Evolutionary conservation across 768 basidiomycete species (phyloP), one percentile per base, ranked within the genome.

Genomic region (Mycena polygramma): DNA sequence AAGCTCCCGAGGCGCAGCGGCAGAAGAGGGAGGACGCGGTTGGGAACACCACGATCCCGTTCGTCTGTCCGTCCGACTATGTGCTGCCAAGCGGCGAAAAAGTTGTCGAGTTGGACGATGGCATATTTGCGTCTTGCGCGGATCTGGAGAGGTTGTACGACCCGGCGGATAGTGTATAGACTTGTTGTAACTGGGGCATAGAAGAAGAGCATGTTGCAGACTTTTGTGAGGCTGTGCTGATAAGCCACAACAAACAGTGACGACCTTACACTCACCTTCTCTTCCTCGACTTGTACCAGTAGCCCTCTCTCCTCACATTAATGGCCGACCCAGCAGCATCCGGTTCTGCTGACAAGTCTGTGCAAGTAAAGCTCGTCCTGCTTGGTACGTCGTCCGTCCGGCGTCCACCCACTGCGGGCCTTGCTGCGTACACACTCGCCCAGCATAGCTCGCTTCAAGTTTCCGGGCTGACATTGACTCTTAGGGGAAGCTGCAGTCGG

Each of bases 401-500:
- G 30, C 30, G 9, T 78, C n/a, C n/a, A 90, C 2, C 36, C 63
- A 77, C 35, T 71, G 26, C 53, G 39, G 45, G 26, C 52, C 45
- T 61, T 43, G 46, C 66, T 69, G 70, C 63, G 55, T 24, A 45
- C 45, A 30, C 55, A 37, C 52, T 36, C 57, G 30, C 68, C 24
- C 62, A 59, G 57, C 66, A 63, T 36, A 22, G 57, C 46, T 39
- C 57, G 39, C 68, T 64, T 54, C 46, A 37, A 24, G 59, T 60
- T 63, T 55, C 68, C 60, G 61, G 65, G 67, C 68, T 74, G 65
- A 76, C 63, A 19, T 26, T n/a, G 22, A 39, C 35, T 41, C 71
- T 52, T 75, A 98, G 97, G 97, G 75, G 97, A 99, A 86, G 97
- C 97, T 69, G 97, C 97, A 63, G 97, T 99, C 53, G 97, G 97